Conservation (phyloP, 1,139 yeast genomes). For the Starmera stellimalicola region DNA sequence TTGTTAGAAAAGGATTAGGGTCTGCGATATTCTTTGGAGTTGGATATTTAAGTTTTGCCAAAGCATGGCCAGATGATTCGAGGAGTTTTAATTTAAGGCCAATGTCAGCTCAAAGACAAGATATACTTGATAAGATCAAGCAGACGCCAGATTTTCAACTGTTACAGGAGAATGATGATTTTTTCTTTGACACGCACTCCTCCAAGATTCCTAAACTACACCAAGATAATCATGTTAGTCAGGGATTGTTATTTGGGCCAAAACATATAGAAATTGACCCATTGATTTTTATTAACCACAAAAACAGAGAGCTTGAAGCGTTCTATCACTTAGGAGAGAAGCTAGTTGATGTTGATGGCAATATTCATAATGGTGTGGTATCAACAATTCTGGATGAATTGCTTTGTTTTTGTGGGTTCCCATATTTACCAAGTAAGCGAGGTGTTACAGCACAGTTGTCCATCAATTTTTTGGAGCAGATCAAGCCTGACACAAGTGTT, state of each 20-base stretch:
- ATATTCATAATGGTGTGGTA: conserved; percentile 79
- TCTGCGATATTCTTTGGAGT: conserved; percentile 37
- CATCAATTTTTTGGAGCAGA: conserved; percentile 57
- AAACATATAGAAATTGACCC: conserved; percentile 61
- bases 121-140: conserved; percentile 27
- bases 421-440: conserved; percentile 66
- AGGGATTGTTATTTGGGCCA: conserved; percentile 57
- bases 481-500: conserved; percentile 56
- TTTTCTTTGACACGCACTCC: conserved; percentile 26
- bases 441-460: conserved; percentile 87
- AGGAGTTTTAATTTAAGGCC: conserved; percentile 20
- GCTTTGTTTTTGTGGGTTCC: conserved; percentile 79
- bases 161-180: conserved; percentile 23
- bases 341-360: conserved; percentile 52
- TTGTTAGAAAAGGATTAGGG: conserved; percentile 18
- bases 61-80: conserved; percentile 33
- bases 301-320: conserved; percentile 40
- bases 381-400: conserved; percentile 84
- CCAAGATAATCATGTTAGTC: conserved; percentile 51
- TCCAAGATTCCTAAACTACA: conserved; percentile 53
- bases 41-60: conserved; percentile 38
- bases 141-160: conserved; percentile 25
- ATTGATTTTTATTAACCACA: conserved; percentile 38
- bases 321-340: conserved; percentile 65
- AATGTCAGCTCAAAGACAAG: conserved; percentile 24